These are phyloP conservation scores for Pyropia haitanensis DNA, from an alignment of 23 red algal species.

Conservation along the genomic window DNA sequence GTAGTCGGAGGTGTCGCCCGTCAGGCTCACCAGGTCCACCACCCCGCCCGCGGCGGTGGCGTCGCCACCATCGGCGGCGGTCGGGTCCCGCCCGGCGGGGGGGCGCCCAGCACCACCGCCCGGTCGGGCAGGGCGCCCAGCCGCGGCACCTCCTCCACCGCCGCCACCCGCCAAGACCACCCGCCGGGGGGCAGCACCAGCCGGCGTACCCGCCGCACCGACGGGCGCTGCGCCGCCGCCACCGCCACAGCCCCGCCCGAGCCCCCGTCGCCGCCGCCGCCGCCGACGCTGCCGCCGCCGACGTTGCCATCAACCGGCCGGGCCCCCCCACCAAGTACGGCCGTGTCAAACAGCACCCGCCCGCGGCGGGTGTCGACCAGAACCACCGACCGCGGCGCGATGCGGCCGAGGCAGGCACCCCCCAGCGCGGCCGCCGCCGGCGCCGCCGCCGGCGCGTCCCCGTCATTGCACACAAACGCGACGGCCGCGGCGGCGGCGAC, in stretches of 20 bases:
- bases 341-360: conserved; percentile 37
- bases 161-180: too few species aligned
- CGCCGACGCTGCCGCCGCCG: background rate
- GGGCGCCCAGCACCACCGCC: too few species aligned
- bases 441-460: background rate
- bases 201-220: too few species aligned
- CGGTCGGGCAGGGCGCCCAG: too few species aligned
- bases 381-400: conserved; percentile 13
- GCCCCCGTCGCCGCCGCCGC: background rate
- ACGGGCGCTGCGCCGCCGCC: background rate
- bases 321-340: conserved; percentile 6
- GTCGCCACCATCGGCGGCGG: conserved; percentile 8
- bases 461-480: conserved; percentile 64
- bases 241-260: background rate
- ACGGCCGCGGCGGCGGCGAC: background rate
- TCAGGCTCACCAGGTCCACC: conserved; percentile 42
- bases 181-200: too few species aligned
- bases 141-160: too few species aligned
- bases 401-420: background rate
- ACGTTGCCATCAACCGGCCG: background rate
- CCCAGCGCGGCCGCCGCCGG: background rate
- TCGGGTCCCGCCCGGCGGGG: conserved; percentile 1
- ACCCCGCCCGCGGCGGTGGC: conserved; percentile 3
- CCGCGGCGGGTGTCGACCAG: conserved; percentile 1
- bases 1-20: conserved; percentile 47